Base-by-base conservation (phyloP, 345 rosid species). In the Lepidium africanum region DNA sequence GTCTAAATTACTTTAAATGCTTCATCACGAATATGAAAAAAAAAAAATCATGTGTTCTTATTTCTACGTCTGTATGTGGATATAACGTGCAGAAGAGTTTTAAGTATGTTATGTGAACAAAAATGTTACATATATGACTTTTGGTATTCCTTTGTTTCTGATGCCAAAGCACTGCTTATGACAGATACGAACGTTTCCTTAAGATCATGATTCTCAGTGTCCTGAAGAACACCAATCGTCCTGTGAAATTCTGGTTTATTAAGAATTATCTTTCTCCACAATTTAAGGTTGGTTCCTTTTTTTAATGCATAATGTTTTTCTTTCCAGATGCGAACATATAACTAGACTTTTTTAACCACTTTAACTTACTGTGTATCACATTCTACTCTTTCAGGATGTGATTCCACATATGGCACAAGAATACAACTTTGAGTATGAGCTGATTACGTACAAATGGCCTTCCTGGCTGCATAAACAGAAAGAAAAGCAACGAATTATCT, bases 381-480 rank as follows among this genome's bases (percentile, higher is more conserved):
- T 19, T 61, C 52, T 68, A 77, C 59, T 40, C 59, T 69, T 65
- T 70, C 88, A 94, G 99, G 97, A 94, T 77, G 88, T 91, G 68
- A 89, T 94, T 77, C 99, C 97, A 19, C 91, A 81, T 69, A 94
- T 94, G 99, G 97, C 97, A 33, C 73, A 72, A 76, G 93, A 89
- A 71, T 94, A 91, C 79, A 93, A 93, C 48, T 94, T 91, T 67
- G 93, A 86, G 59, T 94, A 87, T 72, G 99, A 87, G 74, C 87
- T 94, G 33, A 73, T 94, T 74, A 94, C 99, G 42, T 94, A 91
- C 77, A 91, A 91, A 79, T 94, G 99, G 99, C 99, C 99, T 48
- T 78, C 97, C 17, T 94, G 99, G 97, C 82, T 94, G 76, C 99
- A 94, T 76, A 94, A 94, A 81, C 99, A 94, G 85, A 94, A 86